Conservation (phyloP, 2,329 filamentous ascomycete species). For the Periconia macrospinosa region DNA sequence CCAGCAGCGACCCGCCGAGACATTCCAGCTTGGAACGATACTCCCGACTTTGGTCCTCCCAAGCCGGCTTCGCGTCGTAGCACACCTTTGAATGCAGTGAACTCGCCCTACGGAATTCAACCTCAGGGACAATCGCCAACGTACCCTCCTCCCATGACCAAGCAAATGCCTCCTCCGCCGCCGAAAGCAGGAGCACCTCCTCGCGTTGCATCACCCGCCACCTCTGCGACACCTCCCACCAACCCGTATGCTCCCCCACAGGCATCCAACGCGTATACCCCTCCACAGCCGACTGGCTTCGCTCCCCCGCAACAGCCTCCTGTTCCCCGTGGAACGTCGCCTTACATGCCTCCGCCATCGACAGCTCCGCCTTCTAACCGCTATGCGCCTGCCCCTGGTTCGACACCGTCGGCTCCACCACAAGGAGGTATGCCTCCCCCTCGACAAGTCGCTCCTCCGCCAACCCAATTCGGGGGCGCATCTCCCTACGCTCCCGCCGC, state of each 20-base stretch:
- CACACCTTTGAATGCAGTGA: constrained; percentile 73
- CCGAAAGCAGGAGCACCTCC: constrained; percentile 69
- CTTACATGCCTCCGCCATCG: constrained; percentile 83
- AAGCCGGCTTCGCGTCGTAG: constrained; percentile 71
- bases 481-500: constrained; percentile 41
- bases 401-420: constrained; percentile 49
- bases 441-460: constrained; percentile 49
- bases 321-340: constrained; percentile 75
- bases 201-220: constrained; percentile 68
- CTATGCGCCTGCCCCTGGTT: constrained; percentile 67
- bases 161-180: constrained; percentile 73
- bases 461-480: constrained; percentile 36
- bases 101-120: constrained; percentile 73
- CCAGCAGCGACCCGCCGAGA: constrained; percentile 72
- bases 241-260: constrained; percentile 66
- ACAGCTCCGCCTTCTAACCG: constrained; percentile 59
- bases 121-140: constrained; percentile 55
- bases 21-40: constrained; percentile 89
- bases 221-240: constrained; percentile 55
- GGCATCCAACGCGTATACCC: constrained; percentile 59
- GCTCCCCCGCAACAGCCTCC: constrained; percentile 56
- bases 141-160: constrained; percentile 58
- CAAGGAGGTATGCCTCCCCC: constrained; percentile 44
- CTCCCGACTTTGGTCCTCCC: constrained; percentile 73
- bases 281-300: constrained; percentile 49